phyloP scores from a whole-genome alignment of 148 eudicot genomes.

The Vaccinium myrtillus region DNA sequence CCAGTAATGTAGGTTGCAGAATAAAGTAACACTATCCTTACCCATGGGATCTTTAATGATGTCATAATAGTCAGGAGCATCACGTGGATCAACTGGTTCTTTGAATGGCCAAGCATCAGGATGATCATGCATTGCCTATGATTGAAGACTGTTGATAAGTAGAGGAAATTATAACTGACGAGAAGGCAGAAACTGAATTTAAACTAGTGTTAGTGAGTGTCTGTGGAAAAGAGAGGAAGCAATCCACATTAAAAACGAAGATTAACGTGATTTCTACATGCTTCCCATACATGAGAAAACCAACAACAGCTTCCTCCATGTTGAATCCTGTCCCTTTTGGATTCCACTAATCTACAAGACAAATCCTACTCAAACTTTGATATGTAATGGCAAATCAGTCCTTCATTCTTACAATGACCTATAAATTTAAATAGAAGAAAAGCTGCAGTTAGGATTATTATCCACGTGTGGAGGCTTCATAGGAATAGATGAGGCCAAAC shows the following conservation, averaged over 20 bases:
- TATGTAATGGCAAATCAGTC: no score
- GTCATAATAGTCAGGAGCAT: conserved; percentile 94
- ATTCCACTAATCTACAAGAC: neutral
- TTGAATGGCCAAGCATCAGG: conserved; percentile 97
- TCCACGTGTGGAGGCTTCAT: neutral
- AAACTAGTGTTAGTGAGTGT: neutral
- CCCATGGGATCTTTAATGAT: conserved; percentile 97
- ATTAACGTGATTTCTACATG: neutral
- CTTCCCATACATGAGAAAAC: neutral
- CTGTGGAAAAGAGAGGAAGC: neutral
- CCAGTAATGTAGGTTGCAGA: neutral
- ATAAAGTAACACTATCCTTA: conserved; percentile 22
- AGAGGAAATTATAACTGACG: neutral
- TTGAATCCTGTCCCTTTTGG: neutral
- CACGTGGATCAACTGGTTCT: conserved; percentile 90
- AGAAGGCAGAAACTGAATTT: neutral
- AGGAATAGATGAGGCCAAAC: neutral
- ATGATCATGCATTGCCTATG: conserved; percentile 87
- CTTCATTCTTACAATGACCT: neutral
- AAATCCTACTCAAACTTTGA: no score
- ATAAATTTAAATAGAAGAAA: neutral
- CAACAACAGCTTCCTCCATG: neutral
- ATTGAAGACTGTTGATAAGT: conserved; percentile 14
- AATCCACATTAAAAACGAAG: neutral
- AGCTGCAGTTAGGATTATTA: neutral